Base-by-base conservation (phyloP, 2,329 filamentous ascomycete genomes). In the Curvularia lunata region DNA sequence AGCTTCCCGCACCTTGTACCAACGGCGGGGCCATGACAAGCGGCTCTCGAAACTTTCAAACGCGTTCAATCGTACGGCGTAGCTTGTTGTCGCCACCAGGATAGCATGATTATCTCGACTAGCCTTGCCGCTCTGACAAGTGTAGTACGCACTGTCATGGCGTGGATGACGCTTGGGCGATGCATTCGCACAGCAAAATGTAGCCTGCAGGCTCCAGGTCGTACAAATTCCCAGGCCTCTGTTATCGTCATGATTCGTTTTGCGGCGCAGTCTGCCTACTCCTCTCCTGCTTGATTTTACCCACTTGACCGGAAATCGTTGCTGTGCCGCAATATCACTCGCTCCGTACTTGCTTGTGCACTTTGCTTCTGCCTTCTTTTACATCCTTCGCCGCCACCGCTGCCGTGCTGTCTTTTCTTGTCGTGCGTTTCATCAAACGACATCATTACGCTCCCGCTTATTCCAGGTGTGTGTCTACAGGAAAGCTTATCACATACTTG, bases 131-230 rank as follows among this genome's bases (percentile, higher is more conserved):
- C 43, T 56, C 49, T 40, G 49, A 52, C 48, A 30, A 34, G 43
- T 58, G 45, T 55, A 47, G 48, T 21, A 67, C 54, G 68, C 65
- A 67, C 56, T 47, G 57, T 56, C 59, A 58, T 59, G 67, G 67
- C 65, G 65, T 56, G 42, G 65, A 66, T 46, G 62, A 56, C 61
- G 65, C 68, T 54, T 62, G 60, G 61, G 63, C 63, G 55, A 65
- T 70, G 66, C 61, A 51, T 63, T 69, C 67, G 71, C 74, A 74
- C 74, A 74, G 59, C 56, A 55, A 66, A 59, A 62, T 60, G 67
- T 63, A 65, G 64, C 65, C 69, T 73, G 66, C 71, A 71, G 67
- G 65, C 65, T 61, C 63, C 59, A 65, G 63, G 71, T 73, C 48
- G 64, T 62, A 74, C 72, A 64, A n/a, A 52, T 54, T 56, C 65